Evolutionary conservation across 345 rosid genomes (phyloP).

Genomic region (Arabis alpina): DNA sequence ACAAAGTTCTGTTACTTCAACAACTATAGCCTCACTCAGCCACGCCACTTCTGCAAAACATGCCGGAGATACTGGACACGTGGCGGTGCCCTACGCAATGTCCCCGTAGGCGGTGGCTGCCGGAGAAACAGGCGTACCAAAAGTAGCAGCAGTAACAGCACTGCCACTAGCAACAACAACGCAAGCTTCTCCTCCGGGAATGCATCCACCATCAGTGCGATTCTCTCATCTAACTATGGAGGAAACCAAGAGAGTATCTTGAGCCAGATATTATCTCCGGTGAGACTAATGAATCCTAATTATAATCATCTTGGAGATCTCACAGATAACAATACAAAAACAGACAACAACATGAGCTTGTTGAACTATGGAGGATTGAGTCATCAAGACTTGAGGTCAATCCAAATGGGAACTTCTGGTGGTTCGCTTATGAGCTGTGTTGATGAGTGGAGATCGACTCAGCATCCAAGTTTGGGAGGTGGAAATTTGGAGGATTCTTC

Average conservation of each 20-base stretch:
- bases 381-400: conserved; percentile 41
- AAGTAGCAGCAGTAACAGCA: conserved; percentile 43
- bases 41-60: conserved; percentile 97
- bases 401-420: conserved; percentile 37
- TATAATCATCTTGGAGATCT: conserved; percentile 62
- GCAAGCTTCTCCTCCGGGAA: conserved; percentile 33
- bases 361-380: conserved; percentile 42
- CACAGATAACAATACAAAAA: conserved; percentile 66
- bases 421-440: conserved; percentile 41
- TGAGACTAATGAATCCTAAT: conserved; percentile 32
- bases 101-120: conserved; percentile 95
- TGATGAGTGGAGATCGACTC: conserved; percentile 40
- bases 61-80: conserved; percentile 98
- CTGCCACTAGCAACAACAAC: conserved; percentile 36
- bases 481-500: conserved; percentile 37
- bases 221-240: conserved; percentile 43
- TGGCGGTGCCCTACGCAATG: conserved; percentile 87
- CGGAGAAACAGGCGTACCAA: conserved; percentile 86
- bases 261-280: conserved; percentile 57
- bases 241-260: conserved; percentile 45
- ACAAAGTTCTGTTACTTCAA: conserved; percentile 97
- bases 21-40: conserved; percentile 96
- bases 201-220: conserved; percentile 42
- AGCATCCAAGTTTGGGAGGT: conserved; percentile 24
- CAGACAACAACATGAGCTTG: conserved; percentile 39